Base-by-base conservation (phyloP, 495 filamentous ascomycete genomes). In the Choiromyces venosus region DNA sequence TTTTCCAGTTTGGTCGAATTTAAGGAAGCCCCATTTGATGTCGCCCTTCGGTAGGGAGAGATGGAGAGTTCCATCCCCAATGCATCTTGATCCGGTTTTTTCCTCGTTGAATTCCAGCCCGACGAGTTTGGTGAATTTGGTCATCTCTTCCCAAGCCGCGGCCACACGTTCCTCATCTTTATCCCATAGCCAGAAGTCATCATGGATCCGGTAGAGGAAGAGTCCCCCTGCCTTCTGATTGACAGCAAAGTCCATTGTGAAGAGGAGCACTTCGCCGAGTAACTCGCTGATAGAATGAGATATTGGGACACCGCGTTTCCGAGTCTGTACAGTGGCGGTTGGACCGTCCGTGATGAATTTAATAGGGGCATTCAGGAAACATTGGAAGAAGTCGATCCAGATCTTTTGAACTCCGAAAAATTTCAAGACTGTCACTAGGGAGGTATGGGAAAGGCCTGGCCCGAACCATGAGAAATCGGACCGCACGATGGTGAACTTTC, bases 141-240 rank as follows among this genome's bases (percentile, higher is more conserved):
- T 84, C 80, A 91, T 87, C 2, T 86, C 82, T 29, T 80, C 73
- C 90, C 89, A 92, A 1, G 87, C 89, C 66, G 84, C 86, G 42
- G 84, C 84, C 65, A 87, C 88, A 8, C 82, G 84, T 6, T 84
- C 73, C 37, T 88, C 86, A 8, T 86, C 81, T 18, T 79, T 75
- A 36, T 86, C 85, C 89, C 89, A 91, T 74, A 91, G 86, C 90
- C 90, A 91, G 73, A 91, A 87, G 76, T 91, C 89, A 75, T 91
- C 89, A 71, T 90, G 86, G 44, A 91, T 83, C 9, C 89, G 88
- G 74, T 89, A 90, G 19, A 91, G 80, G 40, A 86, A 83, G 8
- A 83, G 80, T 5, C 87, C 82, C 7, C 87, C 78, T 0, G 89
- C 86, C 12, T 78, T 79, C 71, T 90, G 87, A 71, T 91, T 92